These are phyloP conservation scores for Pterocarpus macrocarpus DNA, from an alignment of 306 rosid species.

Conservation along the genomic window DNA sequence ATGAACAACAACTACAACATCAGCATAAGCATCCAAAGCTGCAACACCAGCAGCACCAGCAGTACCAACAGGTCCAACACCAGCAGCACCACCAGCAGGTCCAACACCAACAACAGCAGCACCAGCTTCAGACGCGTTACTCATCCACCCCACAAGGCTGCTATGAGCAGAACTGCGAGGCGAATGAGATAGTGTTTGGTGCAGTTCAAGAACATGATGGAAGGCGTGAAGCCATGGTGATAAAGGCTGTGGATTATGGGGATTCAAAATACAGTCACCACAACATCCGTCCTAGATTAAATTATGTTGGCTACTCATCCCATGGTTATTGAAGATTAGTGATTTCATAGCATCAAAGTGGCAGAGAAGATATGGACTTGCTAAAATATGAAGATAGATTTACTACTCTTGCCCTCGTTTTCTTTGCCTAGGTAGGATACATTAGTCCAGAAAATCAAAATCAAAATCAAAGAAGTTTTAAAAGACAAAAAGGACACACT, in stretches of 20 bases:
- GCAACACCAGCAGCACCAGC: constrained; percentile 39
- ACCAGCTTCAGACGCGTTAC: constrained; percentile 68
- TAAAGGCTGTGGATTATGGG: constrained; percentile 89
- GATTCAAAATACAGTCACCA: constrained; percentile 76
- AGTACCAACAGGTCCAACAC: constrained; percentile 44
- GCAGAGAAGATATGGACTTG: neutral
- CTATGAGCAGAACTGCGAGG: constrained; percentile 79
- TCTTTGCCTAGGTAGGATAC: constrained; percentile 10
- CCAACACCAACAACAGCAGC: constrained; percentile 62
- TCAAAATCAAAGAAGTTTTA: neutral
- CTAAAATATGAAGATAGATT: neutral
- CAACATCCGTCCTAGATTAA: constrained; percentile 76
- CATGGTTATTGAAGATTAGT: constrained; percentile 61
- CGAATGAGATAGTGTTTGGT: constrained; percentile 94
- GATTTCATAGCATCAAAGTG: constrained; percentile 36
- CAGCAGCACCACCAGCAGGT: constrained; percentile 45
- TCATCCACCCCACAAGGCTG: constrained; percentile 72
- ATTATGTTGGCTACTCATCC: constrained; percentile 65
- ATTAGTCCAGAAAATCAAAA: neutral
- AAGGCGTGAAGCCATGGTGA: constrained; percentile 86
- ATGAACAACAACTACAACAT: constrained; percentile 41
- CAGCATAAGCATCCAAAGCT: constrained; percentile 31
- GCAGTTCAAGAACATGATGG: constrained; percentile 95
- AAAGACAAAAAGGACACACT: neutral
- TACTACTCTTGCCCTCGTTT: neutral